Percentiles rank a stretch among this genome's conserved stretches.
These are phyloP conservation scores for Penicillium polonicum DNA, from an alignment of 2,329 filamentous ascomycete genomes.

Conservation along the genomic window DNA sequence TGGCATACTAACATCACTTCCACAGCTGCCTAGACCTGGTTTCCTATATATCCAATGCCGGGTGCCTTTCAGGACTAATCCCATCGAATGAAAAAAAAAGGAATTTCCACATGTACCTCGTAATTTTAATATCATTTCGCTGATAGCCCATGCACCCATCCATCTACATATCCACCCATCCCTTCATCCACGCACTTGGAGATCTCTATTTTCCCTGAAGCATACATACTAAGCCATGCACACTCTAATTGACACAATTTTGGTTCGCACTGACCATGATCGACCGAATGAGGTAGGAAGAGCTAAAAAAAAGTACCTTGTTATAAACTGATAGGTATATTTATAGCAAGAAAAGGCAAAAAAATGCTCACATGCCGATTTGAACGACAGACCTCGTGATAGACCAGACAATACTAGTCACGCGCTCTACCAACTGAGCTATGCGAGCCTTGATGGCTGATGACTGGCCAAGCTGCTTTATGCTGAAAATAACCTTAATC, in stretches of 20 bases:
- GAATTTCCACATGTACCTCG: no score
- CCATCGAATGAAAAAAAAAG: no score
- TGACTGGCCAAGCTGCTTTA: not conserved
- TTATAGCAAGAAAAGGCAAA: not conserved
- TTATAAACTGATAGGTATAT: not conserved
- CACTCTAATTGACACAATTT: not conserved
- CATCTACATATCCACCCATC: no score
- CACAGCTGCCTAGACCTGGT: no score
- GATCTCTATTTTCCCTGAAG: not conserved
- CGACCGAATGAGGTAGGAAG: no score
- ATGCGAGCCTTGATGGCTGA: not conserved
- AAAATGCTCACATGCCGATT: constrained; percentile 3
- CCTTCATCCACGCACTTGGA: not conserved
- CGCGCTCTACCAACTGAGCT: not conserved
- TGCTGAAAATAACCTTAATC: no score
- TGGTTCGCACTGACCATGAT: not conserved
- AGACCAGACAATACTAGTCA: not conserved
- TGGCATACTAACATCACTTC: not conserved
- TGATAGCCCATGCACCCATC: no score
- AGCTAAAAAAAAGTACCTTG: not conserved
- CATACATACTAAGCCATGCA: not conserved
- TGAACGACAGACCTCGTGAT: not conserved
- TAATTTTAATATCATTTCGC: no score
- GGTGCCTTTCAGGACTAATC: no score
- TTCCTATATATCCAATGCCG: no score